These are phyloP conservation scores for Cryptosporidium baileyi DNA, from an alignment of 169 alveolate species.

Conservation along the genomic window DNA sequence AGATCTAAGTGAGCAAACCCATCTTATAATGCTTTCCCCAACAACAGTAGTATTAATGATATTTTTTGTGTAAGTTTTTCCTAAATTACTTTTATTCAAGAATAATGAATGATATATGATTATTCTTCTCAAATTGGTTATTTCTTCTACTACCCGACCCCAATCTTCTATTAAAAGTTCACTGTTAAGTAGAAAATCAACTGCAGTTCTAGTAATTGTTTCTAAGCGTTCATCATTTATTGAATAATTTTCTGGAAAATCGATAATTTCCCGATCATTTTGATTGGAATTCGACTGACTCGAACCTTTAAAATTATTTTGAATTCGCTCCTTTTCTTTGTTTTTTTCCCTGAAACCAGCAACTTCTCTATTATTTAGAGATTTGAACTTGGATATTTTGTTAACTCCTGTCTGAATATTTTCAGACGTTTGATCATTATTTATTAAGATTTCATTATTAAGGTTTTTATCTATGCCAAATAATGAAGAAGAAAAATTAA, in stretches of 20 bases:
- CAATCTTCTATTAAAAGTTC: slow-evolving; percentile 47
- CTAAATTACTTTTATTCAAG: not conserved
- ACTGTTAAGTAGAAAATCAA: slow-evolving; percentile 19
- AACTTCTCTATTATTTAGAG: not conserved
- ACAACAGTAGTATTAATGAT: slow-evolving; percentile 2
- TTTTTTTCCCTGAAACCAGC: too few relatives aligned
- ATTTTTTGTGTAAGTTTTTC: not conserved
- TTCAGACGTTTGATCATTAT: slow-evolving; percentile 21
- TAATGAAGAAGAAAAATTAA: not conserved
- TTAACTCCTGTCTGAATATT: slow-evolving; percentile 37
- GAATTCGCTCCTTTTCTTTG: not conserved
- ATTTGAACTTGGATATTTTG: not conserved
- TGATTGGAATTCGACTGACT: not conserved
- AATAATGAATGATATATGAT: slow-evolving; percentile 50
- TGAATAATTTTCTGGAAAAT: slow-evolving; percentile 29
- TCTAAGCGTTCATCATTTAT: slow-evolving; percentile 19
- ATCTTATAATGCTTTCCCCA: slow-evolving; percentile 58
- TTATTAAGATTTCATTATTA: not conserved
- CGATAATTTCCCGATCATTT: not conserved
- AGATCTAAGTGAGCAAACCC: slow-evolving; percentile 63
- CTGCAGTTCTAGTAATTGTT: slow-evolving; percentile 17
- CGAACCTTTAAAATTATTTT: not conserved
- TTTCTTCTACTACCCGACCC: slow-evolving; percentile 53
- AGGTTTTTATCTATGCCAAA: not conserved
- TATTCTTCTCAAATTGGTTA: slow-evolving; percentile 44